phyloP scores from a whole-genome alignment of 2,329 filamentous ascomycete genomes.

The Sphaerulina vaccinii region DNA sequence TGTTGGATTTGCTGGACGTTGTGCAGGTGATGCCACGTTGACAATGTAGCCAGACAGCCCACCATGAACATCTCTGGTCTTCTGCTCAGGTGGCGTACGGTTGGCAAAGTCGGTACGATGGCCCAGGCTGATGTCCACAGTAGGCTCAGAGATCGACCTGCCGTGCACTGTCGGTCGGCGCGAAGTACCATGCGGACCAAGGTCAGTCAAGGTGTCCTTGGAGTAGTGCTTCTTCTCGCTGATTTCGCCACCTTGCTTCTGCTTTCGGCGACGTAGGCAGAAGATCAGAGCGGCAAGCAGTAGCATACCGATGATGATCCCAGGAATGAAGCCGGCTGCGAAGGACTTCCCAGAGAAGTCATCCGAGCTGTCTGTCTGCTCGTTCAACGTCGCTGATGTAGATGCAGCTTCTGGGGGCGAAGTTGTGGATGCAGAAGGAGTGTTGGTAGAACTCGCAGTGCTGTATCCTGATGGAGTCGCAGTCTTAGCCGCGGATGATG shows the following conservation, averaged over 20 bases:
- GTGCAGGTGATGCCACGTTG: constrained; percentile 24
- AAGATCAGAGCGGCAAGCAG: constrained; percentile 30
- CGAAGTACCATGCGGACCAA: constrained; percentile 24
- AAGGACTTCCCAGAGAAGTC: constrained; percentile 36
- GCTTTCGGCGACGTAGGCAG: constrained; percentile 25
- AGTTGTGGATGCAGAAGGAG: constrained; percentile 45
- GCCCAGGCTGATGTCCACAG: constrained; percentile 26
- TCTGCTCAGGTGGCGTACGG: constrained; percentile 29
- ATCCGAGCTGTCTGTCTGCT: constrained; percentile 11
- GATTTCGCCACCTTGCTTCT: constrained; percentile 16
- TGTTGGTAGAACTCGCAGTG: constrained; percentile 4
- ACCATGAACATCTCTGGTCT: constrained; percentile 6
- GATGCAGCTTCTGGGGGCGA: constrained; percentile 10
- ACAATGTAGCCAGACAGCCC: constrained; percentile 24
- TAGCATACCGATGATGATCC: constrained; percentile 34
- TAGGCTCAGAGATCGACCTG: constrained; percentile 38
- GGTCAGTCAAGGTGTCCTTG: constrained; percentile 32
- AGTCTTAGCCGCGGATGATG: constrained; percentile 4
- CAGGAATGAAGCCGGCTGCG: constrained; percentile 38
- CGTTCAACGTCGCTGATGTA: constrained; percentile 7
- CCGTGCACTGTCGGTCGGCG: constrained; percentile 31
- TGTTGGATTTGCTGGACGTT: constrained; percentile 23
- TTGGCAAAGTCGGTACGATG: constrained; percentile 38
- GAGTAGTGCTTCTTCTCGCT: constrained; percentile 28
- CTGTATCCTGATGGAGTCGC: constrained; percentile 1